Base-by-base conservation (phyloP, 805 yeast species). In the Candida stauntonica region DNA sequence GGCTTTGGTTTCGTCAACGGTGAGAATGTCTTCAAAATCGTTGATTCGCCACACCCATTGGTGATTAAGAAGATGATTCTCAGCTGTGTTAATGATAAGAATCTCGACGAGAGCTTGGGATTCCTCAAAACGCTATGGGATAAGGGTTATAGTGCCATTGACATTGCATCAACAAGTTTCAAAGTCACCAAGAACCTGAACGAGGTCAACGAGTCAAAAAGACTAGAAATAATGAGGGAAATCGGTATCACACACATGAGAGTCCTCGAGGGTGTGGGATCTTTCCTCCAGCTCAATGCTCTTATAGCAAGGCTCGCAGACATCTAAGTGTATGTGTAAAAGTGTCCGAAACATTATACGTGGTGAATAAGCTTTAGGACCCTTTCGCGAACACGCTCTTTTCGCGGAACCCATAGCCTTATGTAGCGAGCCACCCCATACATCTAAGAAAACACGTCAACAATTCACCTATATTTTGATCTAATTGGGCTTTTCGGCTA, bases 11-110 rank as follows among this genome's bases (percentile, higher is more conserved):
- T 85, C 39, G 96, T 93, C n/a, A 85, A 79, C 54, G 87, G 87
- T 33, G 87, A 85, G 29, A 91, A 89, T 53, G 99, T 93, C 14
- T 93, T 88, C 71, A 86, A 84, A 58, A 86, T 93, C 42, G 98
- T 93, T 3, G 99, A 93, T 59, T 83, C 88, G 38, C 99, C 99
- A 3, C 98, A 93, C 63, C 99, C 99, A 0, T 61, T 88, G 35
- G 79, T 86, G 5, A 81, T 93, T 27, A 77, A 77, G 50, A 78
- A 78, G 50, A 80, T 84, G 79, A 63, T 85, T 28, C 59, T 84
- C 35, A 61, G 67, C 23, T 36, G 44, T 26, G 68, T 73, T 1
- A 66, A 72, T 4, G 50, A 48, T 12, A 54, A 54, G 16, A 60
- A 73, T 14, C 72, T 87, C 21, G 94, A 88, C 41, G 75, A 67